A percentile compares a stretch with the other conserved stretches of the same genome.
Evolutionary conservation across 371 early-diverging fungal genomes (phyloP).

Genomic region (Apophysomyces ossiformis): DNA sequence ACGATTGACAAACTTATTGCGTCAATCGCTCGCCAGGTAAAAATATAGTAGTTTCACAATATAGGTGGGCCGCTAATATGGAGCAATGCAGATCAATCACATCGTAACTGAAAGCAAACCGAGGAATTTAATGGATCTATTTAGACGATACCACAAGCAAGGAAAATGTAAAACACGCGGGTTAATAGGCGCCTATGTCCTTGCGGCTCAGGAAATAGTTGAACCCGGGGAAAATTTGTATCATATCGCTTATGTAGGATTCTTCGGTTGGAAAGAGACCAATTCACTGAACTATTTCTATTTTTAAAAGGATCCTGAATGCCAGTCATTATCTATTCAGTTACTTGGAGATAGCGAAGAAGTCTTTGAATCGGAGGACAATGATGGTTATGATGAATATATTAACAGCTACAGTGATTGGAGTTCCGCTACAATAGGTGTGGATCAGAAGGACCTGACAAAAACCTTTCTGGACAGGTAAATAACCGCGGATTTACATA

Average conservation of each 20-base stretch:
- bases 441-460: constrained; percentile 44
- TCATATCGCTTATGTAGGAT: constrained; percentile 76
- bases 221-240: constrained; percentile 76
- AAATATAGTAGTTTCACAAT: background rate
- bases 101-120: constrained; percentile 20
- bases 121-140: background rate
- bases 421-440: constrained; percentile 67
- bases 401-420: constrained; percentile 82
- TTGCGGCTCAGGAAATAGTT: constrained; percentile 67
- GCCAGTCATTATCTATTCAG: constrained; percentile 74
- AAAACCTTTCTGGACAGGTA: constrained; percentile 69
- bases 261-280: background rate
- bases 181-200: constrained; percentile 59
- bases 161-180: constrained; percentile 2
- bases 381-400: constrained; percentile 89
- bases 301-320: constrained; percentile 46
- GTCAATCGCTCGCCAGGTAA: constrained; percentile 76
- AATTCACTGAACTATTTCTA: no score
- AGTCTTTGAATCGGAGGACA: constrained; percentile 40
- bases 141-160: constrained; percentile 5
- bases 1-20: constrained; percentile 85
- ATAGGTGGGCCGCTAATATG: background rate
- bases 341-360: constrained; percentile 81
- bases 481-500: background rate
- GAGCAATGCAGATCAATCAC: background rate